phyloP scores from a whole-genome alignment of 441 rosid genomes.

The Pelargonium exstipulatum region DNA sequence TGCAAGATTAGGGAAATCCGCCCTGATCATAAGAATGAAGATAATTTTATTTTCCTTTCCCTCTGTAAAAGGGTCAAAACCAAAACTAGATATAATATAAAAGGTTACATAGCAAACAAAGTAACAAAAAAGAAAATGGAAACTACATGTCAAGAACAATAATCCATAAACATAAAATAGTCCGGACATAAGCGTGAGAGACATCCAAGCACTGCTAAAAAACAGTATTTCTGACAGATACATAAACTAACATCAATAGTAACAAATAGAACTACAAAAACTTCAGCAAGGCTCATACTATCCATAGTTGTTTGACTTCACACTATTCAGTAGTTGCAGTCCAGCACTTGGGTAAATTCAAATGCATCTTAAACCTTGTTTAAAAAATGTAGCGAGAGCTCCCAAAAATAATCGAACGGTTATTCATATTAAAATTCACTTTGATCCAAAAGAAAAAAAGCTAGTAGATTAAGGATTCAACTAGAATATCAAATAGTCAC shows the following conservation, averaged over 20 bases:
- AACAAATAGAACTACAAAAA: neutral
- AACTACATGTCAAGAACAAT: neutral
- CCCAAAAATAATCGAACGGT: neutral
- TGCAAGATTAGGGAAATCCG: conserved; percentile 55
- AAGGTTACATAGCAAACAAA: neutral
- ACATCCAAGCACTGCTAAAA: too few species aligned
- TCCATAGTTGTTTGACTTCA: too few species aligned
- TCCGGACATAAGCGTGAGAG: too few species aligned
- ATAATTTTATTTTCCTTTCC: neutral
- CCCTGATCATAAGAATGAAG: conserved; percentile 34
- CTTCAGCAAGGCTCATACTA: neutral
- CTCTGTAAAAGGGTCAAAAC: neutral
- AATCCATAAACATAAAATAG: too few species aligned
- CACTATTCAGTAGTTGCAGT: too few species aligned
- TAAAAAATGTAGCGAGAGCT: too few species aligned
- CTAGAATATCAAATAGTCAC: too few species aligned
- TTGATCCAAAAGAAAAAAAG: too few species aligned
- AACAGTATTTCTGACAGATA: neutral
- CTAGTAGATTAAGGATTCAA: too few species aligned
- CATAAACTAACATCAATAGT: neutral
- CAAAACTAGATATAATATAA: neutral
- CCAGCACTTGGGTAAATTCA: too few species aligned
- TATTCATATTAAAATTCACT: neutral
- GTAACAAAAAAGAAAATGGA: neutral
- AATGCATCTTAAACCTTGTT: too few species aligned